Base-by-base conservation (phyloP, 2,329 filamentous ascomycete species). In the Pseudocercospora vitis region DNA sequence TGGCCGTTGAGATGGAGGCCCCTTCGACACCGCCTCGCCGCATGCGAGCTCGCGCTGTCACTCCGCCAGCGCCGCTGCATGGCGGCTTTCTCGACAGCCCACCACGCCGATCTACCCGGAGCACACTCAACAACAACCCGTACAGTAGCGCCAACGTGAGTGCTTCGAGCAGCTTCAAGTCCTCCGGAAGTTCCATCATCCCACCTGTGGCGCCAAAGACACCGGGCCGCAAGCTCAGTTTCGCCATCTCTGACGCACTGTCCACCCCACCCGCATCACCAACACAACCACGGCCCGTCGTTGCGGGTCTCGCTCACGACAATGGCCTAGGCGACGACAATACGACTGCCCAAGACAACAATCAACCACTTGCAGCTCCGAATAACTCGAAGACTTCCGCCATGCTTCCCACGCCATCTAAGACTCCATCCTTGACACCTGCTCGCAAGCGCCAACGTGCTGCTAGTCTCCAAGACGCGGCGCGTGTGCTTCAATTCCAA, bases 401-500 rank as follows among this genome's bases (percentile, higher is more conserved):
- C 58, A 87, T 88, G 80, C 81, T 91, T 40, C 87, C 86, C 12
- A 92, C 89, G 2, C 89, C 89, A 2, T 81, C 84, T 60, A 91
- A 91, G 75, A 92, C 89, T 2, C 89, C 82, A 2, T 50, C 56
- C 6, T 37, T 80, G 80, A 70, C 59, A 31, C 53, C 60, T 14
- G 29, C 60, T 12, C 55, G 46, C n/a, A 89, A 87, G 75, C 80
- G 79, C 59, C 65, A 72, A 2, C 64, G 69, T 29, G 59, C 69
- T 39, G 64, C 69, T 11, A 72, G 77, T 53, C 64, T 78, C 48
- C 71, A 74, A 46, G 67, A 74, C 4, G 76, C 80, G 29, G 77
- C 81, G 23, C 79, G 82, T 55, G 72, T 78, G 23, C 57, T 71
- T 23, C 64, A 63, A 82, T 65, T 77, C 76, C 75, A 84, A 79